Conservation (phyloP, 1,284 basidiomycete species). For the Papiliotrema nemorosa region DNA sequence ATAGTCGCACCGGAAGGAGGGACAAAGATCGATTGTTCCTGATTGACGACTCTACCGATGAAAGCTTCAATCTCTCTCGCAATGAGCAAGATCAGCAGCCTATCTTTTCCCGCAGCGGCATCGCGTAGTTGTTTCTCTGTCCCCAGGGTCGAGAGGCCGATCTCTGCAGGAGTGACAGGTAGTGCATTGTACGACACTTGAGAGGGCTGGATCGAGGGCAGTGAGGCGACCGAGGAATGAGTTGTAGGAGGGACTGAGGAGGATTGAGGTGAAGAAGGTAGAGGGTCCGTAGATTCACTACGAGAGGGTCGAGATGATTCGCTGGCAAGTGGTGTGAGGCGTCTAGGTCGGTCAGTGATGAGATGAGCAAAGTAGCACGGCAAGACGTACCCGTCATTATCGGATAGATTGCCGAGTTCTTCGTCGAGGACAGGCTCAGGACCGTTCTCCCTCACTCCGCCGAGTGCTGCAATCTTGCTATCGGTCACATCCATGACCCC, state of each 20-base stretch:
- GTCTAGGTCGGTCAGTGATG: neutral
- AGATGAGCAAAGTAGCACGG: neutral
- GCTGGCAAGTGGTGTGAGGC: neutral
- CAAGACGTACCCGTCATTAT: neutral
- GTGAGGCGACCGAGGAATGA: neutral
- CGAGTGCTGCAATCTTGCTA: no score
- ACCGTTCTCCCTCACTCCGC: no score
- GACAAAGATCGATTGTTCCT: neutral
- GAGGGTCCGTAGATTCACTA: neutral
- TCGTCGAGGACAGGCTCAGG: no score
- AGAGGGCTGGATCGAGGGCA: neutral
- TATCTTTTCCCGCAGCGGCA: constrained; percentile 35
- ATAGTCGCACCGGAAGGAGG: no score
- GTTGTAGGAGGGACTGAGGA: neutral
- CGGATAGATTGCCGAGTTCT: neutral
- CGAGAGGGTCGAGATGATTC: neutral
- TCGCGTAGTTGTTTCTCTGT: constrained; percentile 40
- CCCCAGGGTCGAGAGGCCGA: constrained; percentile 31
- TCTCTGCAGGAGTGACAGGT: constrained; percentile 6
- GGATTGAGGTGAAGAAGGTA: neutral
- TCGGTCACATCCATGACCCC: no score
- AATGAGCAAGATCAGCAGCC: constrained; percentile 40
- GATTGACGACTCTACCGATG: constrained; percentile 15
- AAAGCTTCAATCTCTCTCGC: constrained; percentile 44
- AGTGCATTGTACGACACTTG: neutral